These are phyloP conservation scores for Adansonia gregorii DNA, from an alignment of 441 rosid genomes.

Conservation along the genomic window DNA sequence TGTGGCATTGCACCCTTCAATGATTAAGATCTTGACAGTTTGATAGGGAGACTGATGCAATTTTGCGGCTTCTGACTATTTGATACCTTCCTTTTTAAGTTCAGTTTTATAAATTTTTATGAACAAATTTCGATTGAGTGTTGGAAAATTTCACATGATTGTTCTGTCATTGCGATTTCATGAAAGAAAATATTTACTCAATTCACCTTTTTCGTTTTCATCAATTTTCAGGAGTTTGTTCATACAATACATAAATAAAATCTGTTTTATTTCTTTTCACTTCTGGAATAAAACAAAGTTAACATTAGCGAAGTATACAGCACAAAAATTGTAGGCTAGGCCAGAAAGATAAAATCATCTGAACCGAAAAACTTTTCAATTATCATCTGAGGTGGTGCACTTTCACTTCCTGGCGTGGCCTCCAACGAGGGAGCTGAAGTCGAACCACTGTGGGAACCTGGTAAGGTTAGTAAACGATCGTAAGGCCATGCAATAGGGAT, in stretches of 20 bases:
- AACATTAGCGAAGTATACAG: background rate
- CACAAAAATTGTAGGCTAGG: background rate
- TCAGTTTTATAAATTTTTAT: background rate
- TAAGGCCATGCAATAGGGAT: conserved; percentile 48
- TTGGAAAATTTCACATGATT: background rate
- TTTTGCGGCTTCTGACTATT: background rate
- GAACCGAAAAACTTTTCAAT: background rate
- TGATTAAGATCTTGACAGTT: conserved; percentile 54
- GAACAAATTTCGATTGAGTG: background rate
- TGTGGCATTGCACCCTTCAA: conserved; percentile 55
- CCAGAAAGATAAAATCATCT: background rate
- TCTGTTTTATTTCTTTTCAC: background rate
- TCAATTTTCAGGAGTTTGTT: background rate
- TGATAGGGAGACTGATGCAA: background rate
- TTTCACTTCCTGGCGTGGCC: conserved; percentile 24
- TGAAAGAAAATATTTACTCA: background rate
- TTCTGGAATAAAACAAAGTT: background rate
- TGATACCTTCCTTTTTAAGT: background rate
- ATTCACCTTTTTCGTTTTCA: background rate
- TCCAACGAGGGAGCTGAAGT: conserved; percentile 29
- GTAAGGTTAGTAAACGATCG: conserved; percentile 40
- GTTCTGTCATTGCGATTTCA: background rate
- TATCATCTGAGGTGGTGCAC: conserved; percentile 34
- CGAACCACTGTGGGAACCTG: conserved; percentile 37
- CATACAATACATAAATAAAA: background rate